These are phyloP conservation scores for Ustilago xerochloae DNA, from an alignment of 1,284 basidiomycete genomes.

Conservation along the genomic window DNA sequence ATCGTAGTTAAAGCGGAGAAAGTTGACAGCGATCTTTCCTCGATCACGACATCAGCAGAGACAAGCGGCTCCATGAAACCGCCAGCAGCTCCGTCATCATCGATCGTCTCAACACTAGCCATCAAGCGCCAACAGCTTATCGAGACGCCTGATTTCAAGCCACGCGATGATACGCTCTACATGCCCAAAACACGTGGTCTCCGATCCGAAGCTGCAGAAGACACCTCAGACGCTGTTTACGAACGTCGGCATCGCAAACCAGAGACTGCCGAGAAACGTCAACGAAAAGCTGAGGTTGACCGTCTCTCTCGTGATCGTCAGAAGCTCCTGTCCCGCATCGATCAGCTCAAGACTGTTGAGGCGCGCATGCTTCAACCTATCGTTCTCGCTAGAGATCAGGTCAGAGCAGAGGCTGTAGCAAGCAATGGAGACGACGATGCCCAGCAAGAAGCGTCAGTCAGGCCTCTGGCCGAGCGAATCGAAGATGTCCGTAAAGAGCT, in stretches of 20 bases:
- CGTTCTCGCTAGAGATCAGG: slow-evolving; percentile 49
- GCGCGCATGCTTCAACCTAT: slow-evolving; percentile 62
- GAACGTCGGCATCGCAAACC: slow-evolving; percentile 84
- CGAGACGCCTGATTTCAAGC: slow-evolving; percentile 59
- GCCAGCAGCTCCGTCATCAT: not conserved
- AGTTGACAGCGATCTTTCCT: slow-evolving; percentile 1
- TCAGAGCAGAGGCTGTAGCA: slow-evolving; percentile 12
- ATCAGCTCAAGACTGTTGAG: slow-evolving; percentile 81
- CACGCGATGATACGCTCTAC: slow-evolving; percentile 50
- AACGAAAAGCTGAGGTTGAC: slow-evolving; percentile 86
- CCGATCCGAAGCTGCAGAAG: slow-evolving; percentile 69
- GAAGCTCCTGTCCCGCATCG: slow-evolving; percentile 87
- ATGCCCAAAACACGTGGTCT: slow-evolving; percentile 59
- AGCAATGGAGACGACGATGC: not conserved
- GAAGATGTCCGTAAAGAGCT: slow-evolving; percentile 53
- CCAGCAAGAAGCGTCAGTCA: not conserved
- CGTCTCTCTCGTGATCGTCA: slow-evolving; percentile 89
- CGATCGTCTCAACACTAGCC: slow-evolving; percentile 35
- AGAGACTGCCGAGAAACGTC: slow-evolving; percentile 85
- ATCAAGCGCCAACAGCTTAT: slow-evolving; percentile 50
- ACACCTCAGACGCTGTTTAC: slow-evolving; percentile 86
- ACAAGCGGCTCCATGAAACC: not conserved
- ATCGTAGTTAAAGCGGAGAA: slow-evolving; percentile 10
- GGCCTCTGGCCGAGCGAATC: slow-evolving; percentile 27
- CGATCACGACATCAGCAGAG: slow-evolving; percentile 1